Conservation (phyloP, 208 protist genomes). For the Leishmania tarentolae region DNA sequence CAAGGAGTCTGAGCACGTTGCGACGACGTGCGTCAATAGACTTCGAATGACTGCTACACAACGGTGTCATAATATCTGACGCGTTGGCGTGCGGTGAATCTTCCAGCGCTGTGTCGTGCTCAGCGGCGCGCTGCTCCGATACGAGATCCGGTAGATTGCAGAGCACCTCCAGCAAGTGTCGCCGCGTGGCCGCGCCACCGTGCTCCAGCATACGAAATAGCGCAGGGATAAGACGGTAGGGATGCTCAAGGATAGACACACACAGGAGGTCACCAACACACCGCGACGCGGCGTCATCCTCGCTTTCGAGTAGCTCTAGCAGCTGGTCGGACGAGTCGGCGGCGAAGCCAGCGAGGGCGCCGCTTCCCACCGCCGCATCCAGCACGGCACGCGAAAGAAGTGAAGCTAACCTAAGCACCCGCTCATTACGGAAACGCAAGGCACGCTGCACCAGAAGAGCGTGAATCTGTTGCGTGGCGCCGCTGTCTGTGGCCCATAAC, state of each 20-base stretch:
- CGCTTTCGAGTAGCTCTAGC: constrained; percentile 66
- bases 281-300: constrained; percentile 69
- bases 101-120: background rate
- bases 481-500: constrained; percentile 55
- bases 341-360: constrained; percentile 34
- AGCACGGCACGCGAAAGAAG: constrained; percentile 66
- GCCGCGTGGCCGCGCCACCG: constrained; percentile 51
- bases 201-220: constrained; percentile 75
- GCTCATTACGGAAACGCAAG: constrained; percentile 53
- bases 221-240: constrained; percentile 69
- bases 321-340: constrained; percentile 72
- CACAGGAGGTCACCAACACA: constrained; percentile 69
- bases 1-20: constrained; percentile 64
- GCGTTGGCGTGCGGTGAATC: background rate
- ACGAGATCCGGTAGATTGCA: constrained; percentile 51
- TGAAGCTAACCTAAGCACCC: constrained; percentile 63
- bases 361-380: constrained; percentile 26
- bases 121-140: background rate
- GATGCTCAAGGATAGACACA: constrained; percentile 54
- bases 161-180: constrained; percentile 76
- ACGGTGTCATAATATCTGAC: background rate
- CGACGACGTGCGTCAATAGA: constrained; percentile 31
- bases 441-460: constrained; percentile 65
- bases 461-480: constrained; percentile 73
- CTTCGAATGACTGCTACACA: too few species aligned